phyloP scores from a whole-genome alignment of 208 protist genomes.

The Crithidia acanthocephali region DNA sequence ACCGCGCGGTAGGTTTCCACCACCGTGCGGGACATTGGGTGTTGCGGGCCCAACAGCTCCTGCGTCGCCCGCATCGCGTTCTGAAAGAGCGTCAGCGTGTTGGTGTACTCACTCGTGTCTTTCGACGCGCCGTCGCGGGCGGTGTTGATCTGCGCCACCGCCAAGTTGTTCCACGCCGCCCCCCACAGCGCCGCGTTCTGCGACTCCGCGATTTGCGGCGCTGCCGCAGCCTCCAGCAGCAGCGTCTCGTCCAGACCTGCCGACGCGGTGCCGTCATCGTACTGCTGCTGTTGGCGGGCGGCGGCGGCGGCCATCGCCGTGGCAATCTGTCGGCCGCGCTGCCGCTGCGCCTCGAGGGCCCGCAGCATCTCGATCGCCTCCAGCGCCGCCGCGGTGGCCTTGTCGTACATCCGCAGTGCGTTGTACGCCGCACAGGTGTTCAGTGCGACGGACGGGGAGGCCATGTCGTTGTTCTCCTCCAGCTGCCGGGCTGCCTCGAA shows the following conservation, averaged over 20 bases:
- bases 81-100: slow-evolving; percentile 73
- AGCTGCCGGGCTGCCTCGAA: slow-evolving; percentile 82
- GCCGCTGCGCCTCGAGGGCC: slow-evolving; percentile 58
- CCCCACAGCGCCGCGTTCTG: slow-evolving; percentile 87
- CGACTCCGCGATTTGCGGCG: slow-evolving; percentile 60
- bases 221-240: slow-evolving; percentile 42
- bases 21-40: slow-evolving; percentile 82
- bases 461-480: slow-evolving; percentile 77
- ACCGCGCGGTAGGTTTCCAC: slow-evolving; percentile 73
- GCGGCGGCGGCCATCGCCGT: slow-evolving; percentile 7
- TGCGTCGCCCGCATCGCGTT: slow-evolving; percentile 89
- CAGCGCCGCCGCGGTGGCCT: slow-evolving; percentile 78
- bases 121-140: slow-evolving; percentile 36
- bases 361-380: slow-evolving; percentile 92
- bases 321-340: slow-evolving; percentile 32
- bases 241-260: slow-evolving; percentile 27
- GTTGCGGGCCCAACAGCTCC: slow-evolving; percentile 72
- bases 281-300: no score
- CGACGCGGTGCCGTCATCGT: no score
- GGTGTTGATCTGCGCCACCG: slow-evolving; percentile 86
- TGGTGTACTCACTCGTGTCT: slow-evolving; percentile 72
- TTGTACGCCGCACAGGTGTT: slow-evolving; percentile 91
- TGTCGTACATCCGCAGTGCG: slow-evolving; percentile 83
- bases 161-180: slow-evolving; percentile 90
- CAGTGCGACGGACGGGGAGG: slow-evolving; percentile 80